A percentile compares a stretch with the other conserved stretches of the same genome.
Conservation (phyloP, 2,329 filamentous ascomycete genomes). For the Diaporthe destruens region DNA sequence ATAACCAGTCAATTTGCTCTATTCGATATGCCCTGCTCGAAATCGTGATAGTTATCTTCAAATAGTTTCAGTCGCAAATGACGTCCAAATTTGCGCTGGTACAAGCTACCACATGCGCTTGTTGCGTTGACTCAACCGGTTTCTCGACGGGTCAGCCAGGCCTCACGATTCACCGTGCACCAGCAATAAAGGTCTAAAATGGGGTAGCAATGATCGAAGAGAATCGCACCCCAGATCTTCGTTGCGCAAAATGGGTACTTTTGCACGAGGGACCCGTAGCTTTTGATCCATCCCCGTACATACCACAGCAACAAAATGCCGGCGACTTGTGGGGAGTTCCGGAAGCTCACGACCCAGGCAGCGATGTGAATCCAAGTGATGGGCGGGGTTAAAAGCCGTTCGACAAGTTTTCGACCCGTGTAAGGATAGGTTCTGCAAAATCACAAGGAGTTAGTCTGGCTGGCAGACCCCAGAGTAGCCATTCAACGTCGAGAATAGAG, state of each 20-base stretch:
- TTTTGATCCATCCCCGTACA: background rate
- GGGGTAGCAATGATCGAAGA: slow-evolving; percentile 21
- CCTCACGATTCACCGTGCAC: background rate
- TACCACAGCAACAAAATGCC: background rate
- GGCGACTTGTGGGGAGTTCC: background rate
- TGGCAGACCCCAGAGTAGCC: background rate
- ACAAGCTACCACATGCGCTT: too few species aligned
- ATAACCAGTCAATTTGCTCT: too few species aligned
- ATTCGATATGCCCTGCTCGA: too few species aligned
- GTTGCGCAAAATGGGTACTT: background rate
- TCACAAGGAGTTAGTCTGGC: background rate
- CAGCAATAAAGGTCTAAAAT: slow-evolving; percentile 10
- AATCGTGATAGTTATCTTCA: too few species aligned
- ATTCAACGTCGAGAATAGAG: background rate
- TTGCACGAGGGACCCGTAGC: background rate
- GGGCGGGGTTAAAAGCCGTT: background rate
- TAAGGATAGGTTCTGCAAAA: background rate
- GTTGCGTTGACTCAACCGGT: background rate
- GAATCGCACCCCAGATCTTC: slow-evolving; percentile 15
- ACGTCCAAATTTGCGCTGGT: too few species aligned
- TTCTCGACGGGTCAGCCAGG: slow-evolving; percentile 3
- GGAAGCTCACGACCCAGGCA: slow-evolving; percentile 9
- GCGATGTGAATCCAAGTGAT: slow-evolving; percentile 5
- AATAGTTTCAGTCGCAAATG: too few species aligned
- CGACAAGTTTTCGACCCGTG: slow-evolving; percentile 12